These are phyloP conservation scores for Vicia faba DNA, from an alignment of 306 rosid genomes.

Conservation along the genomic window DNA sequence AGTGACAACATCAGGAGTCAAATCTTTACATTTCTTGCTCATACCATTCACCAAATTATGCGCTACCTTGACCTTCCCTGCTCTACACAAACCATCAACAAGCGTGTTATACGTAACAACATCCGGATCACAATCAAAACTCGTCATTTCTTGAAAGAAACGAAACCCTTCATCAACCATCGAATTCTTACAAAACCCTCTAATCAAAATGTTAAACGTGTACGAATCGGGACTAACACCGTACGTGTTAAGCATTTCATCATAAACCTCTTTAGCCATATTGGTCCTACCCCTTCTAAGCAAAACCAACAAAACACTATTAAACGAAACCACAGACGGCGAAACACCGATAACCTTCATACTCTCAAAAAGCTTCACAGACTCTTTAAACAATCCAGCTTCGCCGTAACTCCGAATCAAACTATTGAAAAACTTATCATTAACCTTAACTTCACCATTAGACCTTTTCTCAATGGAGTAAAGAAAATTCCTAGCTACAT, in stretches of 20 bases:
- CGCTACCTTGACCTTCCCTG: slow-evolving; percentile 63
- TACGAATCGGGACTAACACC: slow-evolving; percentile 68
- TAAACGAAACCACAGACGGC: slow-evolving; percentile 68
- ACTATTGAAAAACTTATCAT: slow-evolving; percentile 71
- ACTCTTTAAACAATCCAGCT: slow-evolving; percentile 79
- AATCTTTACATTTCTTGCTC: slow-evolving; percentile 58
- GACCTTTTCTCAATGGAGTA: slow-evolving; percentile 70
- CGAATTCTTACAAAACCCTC: slow-evolving; percentile 75
- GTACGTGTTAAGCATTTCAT: slow-evolving; percentile 75
- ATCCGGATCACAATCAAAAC: slow-evolving; percentile 64
- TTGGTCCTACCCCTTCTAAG: slow-evolving; percentile 72
- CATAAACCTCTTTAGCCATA: slow-evolving; percentile 62
- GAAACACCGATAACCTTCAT: slow-evolving; percentile 69
- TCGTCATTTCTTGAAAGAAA: slow-evolving; percentile 60
- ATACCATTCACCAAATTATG: slow-evolving; percentile 72
- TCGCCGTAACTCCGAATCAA: slow-evolving; percentile 68
- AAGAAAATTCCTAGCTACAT: slow-evolving; percentile 69
- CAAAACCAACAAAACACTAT: slow-evolving; percentile 57
- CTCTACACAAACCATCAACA: slow-evolving; percentile 88
- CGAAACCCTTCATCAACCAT: slow-evolving; percentile 74
- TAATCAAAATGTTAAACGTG: slow-evolving; percentile 75
- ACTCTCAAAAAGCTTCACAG: slow-evolving; percentile 57
- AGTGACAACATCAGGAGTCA: slow-evolving; percentile 78
- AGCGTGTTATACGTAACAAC: slow-evolving; percentile 73
- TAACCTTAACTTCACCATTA: slow-evolving; percentile 63